phyloP scores from a whole-genome alignment of 2,329 filamentous ascomycete species.

The Trichoderma harzianum region DNA sequence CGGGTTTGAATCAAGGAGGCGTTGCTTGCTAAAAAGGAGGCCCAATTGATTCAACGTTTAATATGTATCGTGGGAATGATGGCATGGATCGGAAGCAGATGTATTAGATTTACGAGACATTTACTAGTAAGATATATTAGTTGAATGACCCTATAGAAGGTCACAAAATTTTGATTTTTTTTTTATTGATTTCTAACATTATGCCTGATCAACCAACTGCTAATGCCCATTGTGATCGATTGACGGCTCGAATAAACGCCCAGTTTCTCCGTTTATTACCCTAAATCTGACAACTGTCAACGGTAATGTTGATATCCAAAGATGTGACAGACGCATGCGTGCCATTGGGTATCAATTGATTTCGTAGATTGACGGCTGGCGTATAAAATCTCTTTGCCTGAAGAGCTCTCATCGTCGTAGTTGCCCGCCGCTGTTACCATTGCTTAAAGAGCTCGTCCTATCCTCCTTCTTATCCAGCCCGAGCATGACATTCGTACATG shows the following conservation, averaged over 20 bases:
- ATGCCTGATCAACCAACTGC: not conserved
- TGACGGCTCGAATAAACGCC: not conserved
- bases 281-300: not conserved
- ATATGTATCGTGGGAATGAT: slow-evolving; percentile 3
- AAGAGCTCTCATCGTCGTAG: not conserved
- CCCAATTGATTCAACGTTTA: not conserved
- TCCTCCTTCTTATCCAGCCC: not conserved
- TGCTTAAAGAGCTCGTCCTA: not conserved
- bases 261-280: not conserved
- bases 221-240: not conserved
- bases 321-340: not conserved
- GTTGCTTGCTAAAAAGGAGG: slow-evolving; percentile 3
- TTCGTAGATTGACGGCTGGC: not conserved
- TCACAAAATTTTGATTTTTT: not conserved
- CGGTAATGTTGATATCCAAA: not conserved
- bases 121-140: not conserved
- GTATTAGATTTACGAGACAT: not conserved
- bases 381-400: not conserved
- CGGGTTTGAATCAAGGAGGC: not conserved
- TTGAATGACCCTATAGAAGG: slow-evolving; percentile 1
- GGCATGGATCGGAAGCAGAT: not conserved
- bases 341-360: slow-evolving; percentile 1
- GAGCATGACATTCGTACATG: not conserved
- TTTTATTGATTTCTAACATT: not conserved
- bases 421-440: not conserved